Base-by-base conservation (phyloP, 371 early-diverging fungal genomes). In the Syncephalastrum contaminatum region DNA sequence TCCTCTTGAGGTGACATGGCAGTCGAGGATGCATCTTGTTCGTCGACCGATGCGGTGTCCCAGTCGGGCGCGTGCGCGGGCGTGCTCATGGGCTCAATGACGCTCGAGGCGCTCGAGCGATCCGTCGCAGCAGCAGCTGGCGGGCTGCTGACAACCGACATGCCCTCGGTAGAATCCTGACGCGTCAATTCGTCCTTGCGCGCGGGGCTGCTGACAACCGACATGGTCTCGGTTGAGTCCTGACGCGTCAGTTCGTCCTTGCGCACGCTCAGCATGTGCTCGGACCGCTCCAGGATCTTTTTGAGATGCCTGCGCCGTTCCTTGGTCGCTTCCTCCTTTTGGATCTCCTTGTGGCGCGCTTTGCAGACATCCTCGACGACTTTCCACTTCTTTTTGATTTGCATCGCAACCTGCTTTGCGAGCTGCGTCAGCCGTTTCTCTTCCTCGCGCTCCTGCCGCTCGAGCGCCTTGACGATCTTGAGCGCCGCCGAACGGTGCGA, bases 181-280 rank as follows among this genome's bases (percentile, higher is more conserved):
- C 36, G 44, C 10, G 56, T 39, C 3, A 83, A 53, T 39, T 81
- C 77, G 39, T 68, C 77, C 3, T 25, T 7, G 25, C 5, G 7
- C 4, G 1, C 2, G 7, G 25, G 25, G 25, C 25, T 25, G 7
- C 7, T 4, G 25, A 30, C 45, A 21, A 21, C 19, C 15, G 24
- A 25, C 25, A 19, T 24, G 43, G 20, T 16, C 36, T 51, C 48
- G 39, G 43, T 27, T 12, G 12, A 19, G 6, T 19, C 40, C 15
- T 57, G 53, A 42, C 36, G 44, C 10, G 56, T 39, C 3, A 83
- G 53, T 39, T 81, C 77, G 39, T 68, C 77, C 60, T 81, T 86
- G 60, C 88, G 81, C n/a, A 78, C 87, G n/a, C 77, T 86, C 13
- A 90, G 54, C 65, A 88, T 78, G 45, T 85, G 84, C 10, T 88